Evolutionary conservation across 495 filamentous ascomycete species (phyloP).

Genomic region (Podospora australis): DNA sequence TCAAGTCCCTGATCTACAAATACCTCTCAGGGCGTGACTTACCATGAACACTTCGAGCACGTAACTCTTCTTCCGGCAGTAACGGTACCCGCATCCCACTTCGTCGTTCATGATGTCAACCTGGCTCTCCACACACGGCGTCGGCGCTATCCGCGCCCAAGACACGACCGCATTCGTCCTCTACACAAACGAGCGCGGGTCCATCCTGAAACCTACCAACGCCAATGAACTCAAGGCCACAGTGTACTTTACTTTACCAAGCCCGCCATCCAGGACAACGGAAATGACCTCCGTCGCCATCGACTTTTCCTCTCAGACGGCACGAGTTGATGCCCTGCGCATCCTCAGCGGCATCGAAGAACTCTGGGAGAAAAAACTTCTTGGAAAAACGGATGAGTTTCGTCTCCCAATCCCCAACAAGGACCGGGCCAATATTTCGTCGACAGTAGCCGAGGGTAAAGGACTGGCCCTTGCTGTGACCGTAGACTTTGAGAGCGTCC

Average conservation of each 20-base stretch:
- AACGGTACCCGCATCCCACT: no score
- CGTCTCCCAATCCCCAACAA: background rate
- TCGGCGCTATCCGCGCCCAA: background rate
- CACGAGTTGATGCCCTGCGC: background rate
- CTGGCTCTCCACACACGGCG: background rate
- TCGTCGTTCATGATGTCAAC: background rate
- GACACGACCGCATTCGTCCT: background rate
- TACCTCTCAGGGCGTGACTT: no score
- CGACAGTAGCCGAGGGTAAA: background rate
- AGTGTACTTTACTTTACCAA: background rate
- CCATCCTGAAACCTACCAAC: background rate
- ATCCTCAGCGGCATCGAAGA: background rate
- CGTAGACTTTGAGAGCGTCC: background rate
- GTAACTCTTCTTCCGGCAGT: no score
- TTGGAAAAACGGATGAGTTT: background rate
- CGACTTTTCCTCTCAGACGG: background rate
- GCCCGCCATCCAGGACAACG: background rate
- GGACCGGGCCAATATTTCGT: background rate
- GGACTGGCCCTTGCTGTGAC: background rate
- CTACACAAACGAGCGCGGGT: background rate
- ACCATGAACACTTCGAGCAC: no score
- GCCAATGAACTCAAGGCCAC: background rate
- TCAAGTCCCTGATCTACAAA: no score
- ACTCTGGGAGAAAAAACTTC: background rate
- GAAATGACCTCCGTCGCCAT: background rate